Evolutionary conservation across 306 rosid species (phyloP).

Genomic region (Fragaria vesca): DNA sequence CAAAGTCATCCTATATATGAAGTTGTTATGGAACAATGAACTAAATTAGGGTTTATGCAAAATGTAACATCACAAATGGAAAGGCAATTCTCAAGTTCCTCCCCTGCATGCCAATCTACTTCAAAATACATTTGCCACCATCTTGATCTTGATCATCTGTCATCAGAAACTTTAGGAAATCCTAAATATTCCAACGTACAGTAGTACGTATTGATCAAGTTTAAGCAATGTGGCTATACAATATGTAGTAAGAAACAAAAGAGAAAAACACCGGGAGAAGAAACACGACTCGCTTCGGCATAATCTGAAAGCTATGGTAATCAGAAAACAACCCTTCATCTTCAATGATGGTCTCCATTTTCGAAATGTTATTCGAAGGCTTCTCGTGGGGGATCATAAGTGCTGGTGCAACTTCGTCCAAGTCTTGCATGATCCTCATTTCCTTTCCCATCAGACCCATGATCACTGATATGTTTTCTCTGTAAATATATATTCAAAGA

Average conservation of each 20-base stretch:
- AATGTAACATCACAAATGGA: not conserved
- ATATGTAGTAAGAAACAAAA: constrained; percentile 5
- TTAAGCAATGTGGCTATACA: not conserved
- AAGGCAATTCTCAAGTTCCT: not conserved
- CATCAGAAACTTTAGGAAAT: not conserved
- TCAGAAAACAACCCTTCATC: constrained; percentile 7
- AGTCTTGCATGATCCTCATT: constrained; percentile 14
- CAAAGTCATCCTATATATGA: too few species aligned
- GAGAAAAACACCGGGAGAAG: constrained; percentile 10
- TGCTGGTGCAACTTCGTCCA: constrained; percentile 14
- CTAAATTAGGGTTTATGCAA: not conserved
- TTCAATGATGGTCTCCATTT: constrained; percentile 21
- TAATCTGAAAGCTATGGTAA: not conserved
- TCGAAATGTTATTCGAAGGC: constrained; percentile 20
- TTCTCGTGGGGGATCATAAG: constrained; percentile 13
- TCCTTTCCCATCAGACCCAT: constrained; percentile 22
- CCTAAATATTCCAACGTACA: not conserved
- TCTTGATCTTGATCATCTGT: not conserved
- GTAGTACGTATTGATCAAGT: not conserved
- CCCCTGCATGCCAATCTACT: not conserved
- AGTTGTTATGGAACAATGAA: not conserved
- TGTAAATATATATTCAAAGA: not conserved
- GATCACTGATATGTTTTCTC: not conserved
- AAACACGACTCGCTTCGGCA: constrained; percentile 17
- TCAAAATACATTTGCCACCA: not conserved